Evolutionary conservation across 306 rosid species (phyloP).

Genomic region (Citrullus mucosospermus): DNA sequence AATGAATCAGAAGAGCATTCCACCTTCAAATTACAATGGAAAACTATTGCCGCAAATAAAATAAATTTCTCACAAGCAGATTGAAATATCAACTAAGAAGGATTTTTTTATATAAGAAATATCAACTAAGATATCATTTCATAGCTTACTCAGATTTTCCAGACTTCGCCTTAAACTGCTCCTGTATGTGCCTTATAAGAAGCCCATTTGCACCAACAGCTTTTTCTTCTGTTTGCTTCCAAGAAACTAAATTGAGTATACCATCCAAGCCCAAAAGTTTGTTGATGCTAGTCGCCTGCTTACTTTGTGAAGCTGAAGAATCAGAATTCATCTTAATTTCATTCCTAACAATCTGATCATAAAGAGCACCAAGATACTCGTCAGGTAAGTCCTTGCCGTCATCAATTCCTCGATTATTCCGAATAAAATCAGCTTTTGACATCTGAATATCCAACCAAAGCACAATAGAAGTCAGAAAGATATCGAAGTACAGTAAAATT

Average conservation of each 20-base stretch:
- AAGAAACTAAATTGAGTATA: slow-evolving; percentile 82
- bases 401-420: slow-evolving; percentile 95
- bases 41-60: neutral
- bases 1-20: neutral
- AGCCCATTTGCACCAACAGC: slow-evolving; percentile 92
- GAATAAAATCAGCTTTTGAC: slow-evolving; percentile 92
- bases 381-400: slow-evolving; percentile 95
- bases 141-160: slow-evolving; percentile 95
- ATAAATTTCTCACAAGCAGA: neutral
- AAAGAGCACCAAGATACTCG: slow-evolving; percentile 81
- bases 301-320: slow-evolving; percentile 83
- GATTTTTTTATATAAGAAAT: no score
- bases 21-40: neutral
- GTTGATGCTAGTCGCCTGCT: slow-evolving; percentile 88
- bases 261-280: slow-evolving; percentile 90
- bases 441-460: slow-evolving; percentile 50
- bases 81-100: neutral
- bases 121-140: slow-evolving; percentile 1
- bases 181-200: slow-evolving; percentile 90
- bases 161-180: slow-evolving; percentile 83
- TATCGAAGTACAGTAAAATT: slow-evolving; percentile 5
- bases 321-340: slow-evolving; percentile 94
- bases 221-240: slow-evolving; percentile 95
- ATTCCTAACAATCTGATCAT: slow-evolving; percentile 81
- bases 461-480: slow-evolving; percentile 19